These are phyloP conservation scores for Solanum arcanum DNA, from an alignment of 257 asterid species.

Conservation along the genomic window DNA sequence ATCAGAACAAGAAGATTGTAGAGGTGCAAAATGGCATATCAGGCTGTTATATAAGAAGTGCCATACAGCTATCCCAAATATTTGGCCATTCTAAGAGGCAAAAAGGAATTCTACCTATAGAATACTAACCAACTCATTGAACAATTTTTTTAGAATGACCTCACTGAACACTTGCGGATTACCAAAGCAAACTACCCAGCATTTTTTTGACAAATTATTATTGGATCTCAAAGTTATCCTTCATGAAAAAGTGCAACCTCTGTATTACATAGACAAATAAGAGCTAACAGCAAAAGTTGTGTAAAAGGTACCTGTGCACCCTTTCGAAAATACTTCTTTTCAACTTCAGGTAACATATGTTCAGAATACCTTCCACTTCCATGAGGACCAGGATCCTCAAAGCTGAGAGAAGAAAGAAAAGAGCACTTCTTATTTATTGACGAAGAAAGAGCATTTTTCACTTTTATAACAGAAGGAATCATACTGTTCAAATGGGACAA, in stretches of 20 bases:
- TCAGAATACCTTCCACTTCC: constrained; percentile 96
- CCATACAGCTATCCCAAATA: neutral
- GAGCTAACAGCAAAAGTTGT: neutral
- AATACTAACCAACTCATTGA: neutral
- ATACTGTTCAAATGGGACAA: neutral
- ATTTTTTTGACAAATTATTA: neutral
- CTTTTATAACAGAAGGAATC: neutral
- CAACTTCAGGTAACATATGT: constrained; percentile 95
- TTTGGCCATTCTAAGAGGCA: neutral
- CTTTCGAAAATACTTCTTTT: constrained; percentile 84
- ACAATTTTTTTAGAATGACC: neutral
- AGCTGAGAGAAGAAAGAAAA: constrained; percentile 40
- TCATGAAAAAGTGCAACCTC: neutral
- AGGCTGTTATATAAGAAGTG: neutral
- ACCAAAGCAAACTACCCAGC: neutral
- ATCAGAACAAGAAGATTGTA: constrained; percentile 1
- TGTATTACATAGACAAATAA: neutral
- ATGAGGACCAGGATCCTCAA: constrained; percentile 99
- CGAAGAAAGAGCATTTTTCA: neutral
- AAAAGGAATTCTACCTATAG: neutral
- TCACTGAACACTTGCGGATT: neutral
- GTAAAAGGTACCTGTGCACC: constrained; percentile 79
- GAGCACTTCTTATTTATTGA: neutral
- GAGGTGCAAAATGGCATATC: constrained; percentile 3
- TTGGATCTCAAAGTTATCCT: neutral